phyloP scores from a whole-genome alignment of 257 asterid species.

The Solanum bulbocastanum region DNA sequence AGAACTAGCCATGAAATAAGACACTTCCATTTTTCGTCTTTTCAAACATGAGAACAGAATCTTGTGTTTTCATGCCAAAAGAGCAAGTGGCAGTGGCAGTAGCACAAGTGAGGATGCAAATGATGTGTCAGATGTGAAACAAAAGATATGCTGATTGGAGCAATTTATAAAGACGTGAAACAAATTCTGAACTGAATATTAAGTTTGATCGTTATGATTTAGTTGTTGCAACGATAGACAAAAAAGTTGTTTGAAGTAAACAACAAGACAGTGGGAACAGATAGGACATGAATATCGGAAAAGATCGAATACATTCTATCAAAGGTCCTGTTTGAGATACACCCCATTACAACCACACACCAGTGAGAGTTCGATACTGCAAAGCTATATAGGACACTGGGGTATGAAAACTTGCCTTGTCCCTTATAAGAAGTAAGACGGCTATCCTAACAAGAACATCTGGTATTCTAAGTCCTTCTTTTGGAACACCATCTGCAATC shows the following conservation, averaged over 20 bases:
- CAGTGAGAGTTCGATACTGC: neutral
- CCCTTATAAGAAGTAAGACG: conserved; percentile 52
- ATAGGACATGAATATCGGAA: neutral
- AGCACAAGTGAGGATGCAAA: neutral
- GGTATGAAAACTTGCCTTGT: conserved; percentile 46
- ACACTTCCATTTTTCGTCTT: neutral
- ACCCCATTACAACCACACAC: neutral
- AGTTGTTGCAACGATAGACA: neutral
- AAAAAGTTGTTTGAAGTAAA: neutral
- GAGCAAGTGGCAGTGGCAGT: neutral
- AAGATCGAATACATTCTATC: neutral
- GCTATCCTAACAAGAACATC: conserved; percentile 90
- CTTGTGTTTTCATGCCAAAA: neutral
- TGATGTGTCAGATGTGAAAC: neutral
- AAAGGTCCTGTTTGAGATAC: neutral
- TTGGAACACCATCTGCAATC: conserved; percentile 92
- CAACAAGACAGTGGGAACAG: neutral
- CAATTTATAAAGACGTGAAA: neutral
- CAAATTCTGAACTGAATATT: neutral
- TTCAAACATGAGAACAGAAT: neutral
- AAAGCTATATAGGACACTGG: neutral
- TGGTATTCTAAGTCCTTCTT: conserved; percentile 81
- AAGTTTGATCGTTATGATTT: neutral
- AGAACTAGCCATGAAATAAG: neutral
- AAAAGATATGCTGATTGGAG: neutral